Evolutionary conservation across 768 basidiomycete genomes (phyloP), one percentile per base, ranked within the genome.

Genomic region (Gautieria morchelliformis): DNA sequence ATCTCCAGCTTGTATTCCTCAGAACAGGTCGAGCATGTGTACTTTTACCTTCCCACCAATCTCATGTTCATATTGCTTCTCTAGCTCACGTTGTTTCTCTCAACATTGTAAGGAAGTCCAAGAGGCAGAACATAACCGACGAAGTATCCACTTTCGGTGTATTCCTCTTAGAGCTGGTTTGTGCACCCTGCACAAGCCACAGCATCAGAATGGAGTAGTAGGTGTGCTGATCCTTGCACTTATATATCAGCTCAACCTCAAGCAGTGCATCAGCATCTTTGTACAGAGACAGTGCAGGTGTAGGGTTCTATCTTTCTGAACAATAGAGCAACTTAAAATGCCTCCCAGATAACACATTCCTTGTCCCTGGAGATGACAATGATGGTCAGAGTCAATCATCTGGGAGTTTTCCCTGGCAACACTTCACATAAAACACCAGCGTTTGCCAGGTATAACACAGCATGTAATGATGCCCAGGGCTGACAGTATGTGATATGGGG

Each of bases 361-460:
- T 6, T 55, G 59, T 27, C 58, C 53, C 35, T 44, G 37, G 55
- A 53, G 51, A 14, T 41, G 40, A 59, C 58, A 50, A 32, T 55
- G 55, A 55, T 5, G 59, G 39, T 40, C 40, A 22, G 10, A 53
- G 53, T 41, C 61, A 59, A 11, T 62, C 14, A 33, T 48, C 35
- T 17, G 59, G 37, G 27, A n/a, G n/a, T n/a, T n/a, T n/a, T 60
- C 52, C 15, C 53, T 20, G 11, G n/a, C n/a, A n/a, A n/a, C n/a
- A n/a, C n/a, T n/a, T n/a, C n/a, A n/a, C n/a, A n/a, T n/a, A n/a
- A n/a, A n/a, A n/a, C n/a, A n/a, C n/a, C n/a, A n/a, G 32, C 19
- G 41, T 49, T 45, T 30, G 50, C 35, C 30, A 60, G n/a, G 4
- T 46, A 17, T 11, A 27, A 27, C 27, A 27, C 27, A 27, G 27